Evolutionary conservation across 73 alveolate species (phyloP), one percentile per base, ranked within the genome.

Genomic region (Uronychia setigera): DNA sequence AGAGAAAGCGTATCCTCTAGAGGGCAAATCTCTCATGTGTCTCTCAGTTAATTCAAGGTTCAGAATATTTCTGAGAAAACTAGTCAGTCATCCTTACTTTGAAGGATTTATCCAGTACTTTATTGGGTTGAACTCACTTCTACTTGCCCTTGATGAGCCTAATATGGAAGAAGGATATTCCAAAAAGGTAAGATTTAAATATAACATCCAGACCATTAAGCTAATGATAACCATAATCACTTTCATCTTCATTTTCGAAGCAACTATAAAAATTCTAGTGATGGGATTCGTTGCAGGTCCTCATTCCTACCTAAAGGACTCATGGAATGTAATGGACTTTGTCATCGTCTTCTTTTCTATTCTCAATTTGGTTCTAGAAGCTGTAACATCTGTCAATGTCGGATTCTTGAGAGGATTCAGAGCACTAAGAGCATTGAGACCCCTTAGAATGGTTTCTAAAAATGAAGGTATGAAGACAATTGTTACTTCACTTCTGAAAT

Each of bases 361-460:
- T 76, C 31, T 90, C 34, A 79, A 67, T 33, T 78, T 83, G 91
- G 29, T 89, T 29, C 46, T 92, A 1, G 84, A 80, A n/a, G 28
- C 85, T 13, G 59, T 83, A 25, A 27, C 78, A 29, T 32, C 86
- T 59, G 34, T 82, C 35, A 35, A 77, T 33, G 29, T 89, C 30
- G 67, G 85, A 31, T 86, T 89, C 76, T 27, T 84, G 0, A 74
- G 88, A 11, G 93, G 94, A 0, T 85, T 93, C 59, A 87, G 98
- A 92, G 96, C 97, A 27, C 78, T 95, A 32, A 84, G 97, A 82
- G 97, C 97, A 0, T 81, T 95, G 19, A 57, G 98, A 30, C 97
- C 97, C 1, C 92, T 94, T 5, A 58, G 98, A 74, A 84, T 94
- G 92, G 96, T 94, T 28, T 86, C 95, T 26, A 89, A 91, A 58